Conservation (phyloP, 202 grass and related monocot genomes). For the Schoenoplectus tabernaemontani region DNA sequence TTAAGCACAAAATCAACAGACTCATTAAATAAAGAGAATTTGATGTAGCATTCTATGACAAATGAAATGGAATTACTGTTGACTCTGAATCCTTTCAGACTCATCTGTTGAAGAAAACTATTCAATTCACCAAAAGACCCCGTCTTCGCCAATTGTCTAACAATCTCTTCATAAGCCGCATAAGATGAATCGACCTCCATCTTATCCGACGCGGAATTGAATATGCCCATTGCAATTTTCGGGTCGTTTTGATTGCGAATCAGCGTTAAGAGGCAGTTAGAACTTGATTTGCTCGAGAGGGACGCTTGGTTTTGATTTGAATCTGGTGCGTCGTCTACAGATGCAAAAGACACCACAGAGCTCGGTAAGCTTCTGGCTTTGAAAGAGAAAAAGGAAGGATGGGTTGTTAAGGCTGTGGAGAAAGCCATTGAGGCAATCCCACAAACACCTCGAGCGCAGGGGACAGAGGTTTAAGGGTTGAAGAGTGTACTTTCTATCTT, state of each 20-base stretch:
- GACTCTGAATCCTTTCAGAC: conserved; percentile 36
- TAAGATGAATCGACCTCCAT: conserved; percentile 21
- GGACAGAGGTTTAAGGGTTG: too few species aligned
- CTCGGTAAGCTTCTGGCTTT: not conserved
- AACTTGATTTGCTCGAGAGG: conserved; percentile 3
- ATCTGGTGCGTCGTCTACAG: not conserved
- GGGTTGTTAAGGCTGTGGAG: conserved; percentile 25
- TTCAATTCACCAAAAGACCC: conserved; percentile 55
- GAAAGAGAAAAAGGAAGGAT: conserved; percentile 20
- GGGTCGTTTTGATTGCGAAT: conserved; percentile 56
- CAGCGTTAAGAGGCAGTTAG: conserved; percentile 30
- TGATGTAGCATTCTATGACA: conserved; percentile 43
- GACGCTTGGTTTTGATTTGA: not conserved
- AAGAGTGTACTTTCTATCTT: too few species aligned
- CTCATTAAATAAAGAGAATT: conserved; percentile 44
- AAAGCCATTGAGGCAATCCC: conserved; percentile 54
- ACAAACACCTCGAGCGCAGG: conserved; percentile 26
- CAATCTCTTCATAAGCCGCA: conserved; percentile 55
- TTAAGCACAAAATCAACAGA: conserved; percentile 57
- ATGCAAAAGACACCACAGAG: not conserved
- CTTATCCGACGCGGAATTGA: conserved; percentile 40
- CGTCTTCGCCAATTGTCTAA: conserved; percentile 47
- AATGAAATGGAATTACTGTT: conserved; percentile 29
- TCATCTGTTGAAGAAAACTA: conserved; percentile 46
- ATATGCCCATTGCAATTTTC: conserved; percentile 39